phyloP scores from a whole-genome alignment of 2,329 filamentous ascomycete genomes.

The Diaporthe citri region DNA sequence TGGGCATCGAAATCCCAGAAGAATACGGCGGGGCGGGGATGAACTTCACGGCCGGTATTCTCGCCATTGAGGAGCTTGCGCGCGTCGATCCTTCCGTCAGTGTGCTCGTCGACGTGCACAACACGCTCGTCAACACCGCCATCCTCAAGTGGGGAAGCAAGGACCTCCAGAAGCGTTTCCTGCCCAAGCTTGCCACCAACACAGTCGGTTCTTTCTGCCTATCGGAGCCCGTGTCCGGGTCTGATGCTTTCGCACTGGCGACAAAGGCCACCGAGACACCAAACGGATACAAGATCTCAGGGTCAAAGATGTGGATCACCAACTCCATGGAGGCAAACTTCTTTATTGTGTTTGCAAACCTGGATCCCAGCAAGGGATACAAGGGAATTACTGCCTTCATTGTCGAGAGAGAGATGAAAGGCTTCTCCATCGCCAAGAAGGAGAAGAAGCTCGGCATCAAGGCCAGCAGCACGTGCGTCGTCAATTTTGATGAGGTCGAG shows the following conservation, averaged over 20 bases:
- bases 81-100: constrained; percentile 94
- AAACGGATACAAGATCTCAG: constrained; percentile 87
- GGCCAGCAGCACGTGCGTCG: constrained; percentile 94
- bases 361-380: constrained; percentile 93
- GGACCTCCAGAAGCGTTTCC: constrained; percentile 84
- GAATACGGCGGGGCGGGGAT: constrained; percentile 97
- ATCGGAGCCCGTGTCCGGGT: constrained; percentile 92
- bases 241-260: constrained; percentile 94
- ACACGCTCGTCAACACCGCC: constrained; percentile 96
- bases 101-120: constrained; percentile 97
- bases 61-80: constrained; percentile 96
- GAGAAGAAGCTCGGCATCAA: constrained; percentile 99
- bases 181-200: constrained; percentile 90
- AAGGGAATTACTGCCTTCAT: constrained; percentile 97
- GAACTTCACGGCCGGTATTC: constrained; percentile 97
- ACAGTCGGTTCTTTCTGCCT: constrained; percentile 94
- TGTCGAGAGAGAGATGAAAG: constrained; percentile 88
- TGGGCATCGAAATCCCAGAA: constrained; percentile 97
- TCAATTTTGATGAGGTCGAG: constrained; percentile 97
- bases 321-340: constrained; percentile 94
- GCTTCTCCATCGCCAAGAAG: constrained; percentile 98
- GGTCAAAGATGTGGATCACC: constrained; percentile 99
- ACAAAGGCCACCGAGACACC: constrained; percentile 89
- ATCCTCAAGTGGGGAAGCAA: constrained; percentile 86
- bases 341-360: constrained; percentile 98